phyloP scores from a whole-genome alignment of 352 stramenopile genomes.

The Pythium guiyangense region DNA sequence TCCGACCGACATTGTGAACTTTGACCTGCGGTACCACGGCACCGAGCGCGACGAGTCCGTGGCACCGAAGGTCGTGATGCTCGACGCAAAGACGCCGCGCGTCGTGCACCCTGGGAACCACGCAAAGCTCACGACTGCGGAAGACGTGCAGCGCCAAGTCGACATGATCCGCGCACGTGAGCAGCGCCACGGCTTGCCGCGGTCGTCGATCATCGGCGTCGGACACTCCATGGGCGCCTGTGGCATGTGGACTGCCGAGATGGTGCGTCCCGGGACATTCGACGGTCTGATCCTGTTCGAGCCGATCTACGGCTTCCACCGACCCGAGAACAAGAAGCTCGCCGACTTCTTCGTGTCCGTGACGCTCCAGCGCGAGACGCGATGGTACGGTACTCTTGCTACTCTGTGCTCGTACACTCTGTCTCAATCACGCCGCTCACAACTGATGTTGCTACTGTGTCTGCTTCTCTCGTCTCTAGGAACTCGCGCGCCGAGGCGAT shows the following conservation, averaged over 20 bases:
- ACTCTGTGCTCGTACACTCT: too few species aligned
- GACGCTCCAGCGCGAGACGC: conserved; percentile 24
- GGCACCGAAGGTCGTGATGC: conserved; percentile 9
- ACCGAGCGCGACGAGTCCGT: conserved; percentile 30
- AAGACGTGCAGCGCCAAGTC: conserved; percentile 17
- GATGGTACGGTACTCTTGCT: too few species aligned
- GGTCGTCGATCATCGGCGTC: conserved; percentile 39
- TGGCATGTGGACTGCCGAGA: conserved; percentile 32
- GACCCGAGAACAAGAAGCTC: conserved; percentile 10
- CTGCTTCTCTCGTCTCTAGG: too few species aligned
- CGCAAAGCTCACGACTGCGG: conserved; percentile 7
- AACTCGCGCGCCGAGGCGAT: conserved; percentile 19
- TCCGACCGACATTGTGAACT: too few species aligned
- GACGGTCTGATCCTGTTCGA: conserved; percentile 42
- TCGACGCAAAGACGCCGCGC: conserved; percentile 12
- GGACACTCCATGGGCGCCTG: conserved; percentile 41
- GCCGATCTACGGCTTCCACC: conserved; percentile 26
- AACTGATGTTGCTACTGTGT: too few species aligned
- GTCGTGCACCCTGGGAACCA: conserved; percentile 37
- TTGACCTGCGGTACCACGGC: conserved; percentile 44
- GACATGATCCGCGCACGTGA: conserved; percentile 3
- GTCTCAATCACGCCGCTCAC: too few species aligned
- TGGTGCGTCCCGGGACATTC: conserved; percentile 30
- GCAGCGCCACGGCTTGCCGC: background rate
- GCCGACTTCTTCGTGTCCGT: conserved; percentile 25